Base-by-base conservation (phyloP, 495 filamentous ascomycete genomes). In the Lepraria neglecta region DNA sequence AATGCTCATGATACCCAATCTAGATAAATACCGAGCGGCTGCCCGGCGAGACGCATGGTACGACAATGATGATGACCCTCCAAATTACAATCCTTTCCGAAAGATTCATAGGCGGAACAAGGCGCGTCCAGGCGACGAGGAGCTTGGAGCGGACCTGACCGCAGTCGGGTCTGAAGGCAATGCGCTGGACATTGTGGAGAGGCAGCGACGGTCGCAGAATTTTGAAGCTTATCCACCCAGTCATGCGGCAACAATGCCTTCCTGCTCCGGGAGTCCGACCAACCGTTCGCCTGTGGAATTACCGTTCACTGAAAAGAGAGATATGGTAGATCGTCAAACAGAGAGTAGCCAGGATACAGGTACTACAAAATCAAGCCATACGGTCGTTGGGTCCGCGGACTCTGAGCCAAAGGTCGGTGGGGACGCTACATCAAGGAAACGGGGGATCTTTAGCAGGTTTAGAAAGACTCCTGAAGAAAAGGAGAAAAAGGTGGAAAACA, bases 31-130 rank as follows among this genome's bases (percentile, higher is more conserved):
- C 56, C 74, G 74, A 53, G 69, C 73, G 33, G 61, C 73, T 51
- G 79, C 79, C 44, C 75, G 70, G 45, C 68, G 72, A 5, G 63
- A 74, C 47, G 78, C 79, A 28, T 79, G 79, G 77, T 78, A 78
- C 58, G 74, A 75, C 58, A 64, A 74, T 9, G 74, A 78, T 19
- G 77, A 74, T 64, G 69, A 68, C 12, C 63, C 74, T 3, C 58
- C 57, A 15, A 71, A 70, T 5, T 73, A 74, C 63, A 82, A 82
- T 59, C 79, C 79, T n/a, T 81, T 79, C 62, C 75, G 76, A 30
- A 63, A 58, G 58, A 59, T 11, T 11, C 50, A 48, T 15, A 24
- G 43, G 0, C 57, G 50, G 27, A 1, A 6, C 14, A 59, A 28
- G 27, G 17, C 6, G 14, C 11, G n/a, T 15, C 35, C 50, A 24